phyloP scores from a whole-genome alignment of 371 early-diverging fungal genomes.

The Rhizopus delemar region DNA sequence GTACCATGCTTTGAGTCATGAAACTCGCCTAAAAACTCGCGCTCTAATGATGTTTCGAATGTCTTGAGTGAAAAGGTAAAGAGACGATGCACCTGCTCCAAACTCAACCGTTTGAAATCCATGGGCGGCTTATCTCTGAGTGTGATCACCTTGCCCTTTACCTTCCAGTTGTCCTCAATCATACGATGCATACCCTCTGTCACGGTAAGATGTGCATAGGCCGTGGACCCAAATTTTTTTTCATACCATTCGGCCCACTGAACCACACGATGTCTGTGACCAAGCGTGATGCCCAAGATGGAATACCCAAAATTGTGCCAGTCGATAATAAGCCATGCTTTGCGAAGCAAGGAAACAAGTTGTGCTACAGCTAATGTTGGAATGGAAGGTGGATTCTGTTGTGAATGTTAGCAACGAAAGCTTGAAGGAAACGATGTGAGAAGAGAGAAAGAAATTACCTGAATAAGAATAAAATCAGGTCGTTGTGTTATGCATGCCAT shows the following conservation, averaged over 20 bases:
- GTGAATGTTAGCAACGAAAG: background rate
- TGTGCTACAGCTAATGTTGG: conserved; percentile 85
- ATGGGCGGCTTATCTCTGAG: conserved; percentile 75
- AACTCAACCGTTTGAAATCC: conserved; percentile 62
- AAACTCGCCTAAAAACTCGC: conserved; percentile 16
- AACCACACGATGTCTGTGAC: conserved; percentile 59
- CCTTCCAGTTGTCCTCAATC: conserved; percentile 60
- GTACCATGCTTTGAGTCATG: conserved; percentile 32
- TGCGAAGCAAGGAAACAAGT: conserved; percentile 59
- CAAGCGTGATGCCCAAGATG: conserved; percentile 77
- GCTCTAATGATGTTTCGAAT: conserved; percentile 4
- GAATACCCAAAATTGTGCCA: conserved; percentile 98
- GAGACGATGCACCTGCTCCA: conserved; percentile 56
- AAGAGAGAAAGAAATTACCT: conserved; percentile 46
- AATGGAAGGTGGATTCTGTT: conserved; percentile 93
- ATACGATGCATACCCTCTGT: conserved; percentile 83
- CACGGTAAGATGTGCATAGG: conserved; percentile 86
- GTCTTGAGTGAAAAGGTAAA: conserved; percentile 16
- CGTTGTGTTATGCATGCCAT: conserved; percentile 44
- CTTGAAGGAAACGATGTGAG: background rate
- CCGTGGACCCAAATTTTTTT: conserved; percentile 64
- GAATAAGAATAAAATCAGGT: conserved; percentile 78
- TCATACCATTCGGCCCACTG: conserved; percentile 74
- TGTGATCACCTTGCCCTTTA: conserved; percentile 65
- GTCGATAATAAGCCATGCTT: conserved; percentile 81